These are phyloP conservation scores for Alternaria longipes DNA, from an alignment of 2,329 filamentous ascomycete genomes.

Conservation along the genomic window DNA sequence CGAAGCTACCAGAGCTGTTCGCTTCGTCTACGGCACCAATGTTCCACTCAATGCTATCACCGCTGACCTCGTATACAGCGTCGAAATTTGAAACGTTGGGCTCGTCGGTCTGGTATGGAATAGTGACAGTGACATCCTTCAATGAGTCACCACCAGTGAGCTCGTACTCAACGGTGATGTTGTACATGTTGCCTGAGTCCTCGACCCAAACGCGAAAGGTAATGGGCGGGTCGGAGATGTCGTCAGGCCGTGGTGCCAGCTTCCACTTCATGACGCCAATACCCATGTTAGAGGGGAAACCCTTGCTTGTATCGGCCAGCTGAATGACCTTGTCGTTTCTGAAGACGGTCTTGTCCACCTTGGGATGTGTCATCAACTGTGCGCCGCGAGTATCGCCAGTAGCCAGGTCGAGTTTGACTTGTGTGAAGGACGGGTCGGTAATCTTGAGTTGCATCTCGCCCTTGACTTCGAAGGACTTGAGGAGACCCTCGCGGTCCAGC, in stretches of 20 bases:
- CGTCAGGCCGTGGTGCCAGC: constrained; percentile 80
- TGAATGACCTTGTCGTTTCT: constrained; percentile 84
- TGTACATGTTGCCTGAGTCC: constrained; percentile 82
- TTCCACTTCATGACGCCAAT: constrained; percentile 95
- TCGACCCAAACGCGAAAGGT: constrained; percentile 99
- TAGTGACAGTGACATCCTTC: constrained; percentile 84
- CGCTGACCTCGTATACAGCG: constrained; percentile 90
- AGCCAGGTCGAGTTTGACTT: constrained; percentile 84
- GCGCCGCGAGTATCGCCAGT: constrained; percentile 82
- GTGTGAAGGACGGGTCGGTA: constrained; percentile 85
- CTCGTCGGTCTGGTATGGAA: constrained; percentile 86
- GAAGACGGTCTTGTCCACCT: constrained; percentile 91
- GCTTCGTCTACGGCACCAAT: constrained; percentile 86
- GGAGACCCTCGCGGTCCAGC: constrained; percentile 83
- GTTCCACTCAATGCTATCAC: constrained; percentile 92
- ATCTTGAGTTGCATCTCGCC: constrained; percentile 93
- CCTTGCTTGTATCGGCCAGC: constrained; percentile 84
- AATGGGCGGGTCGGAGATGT: constrained; percentile 83
- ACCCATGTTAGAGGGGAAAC: constrained; percentile 93
- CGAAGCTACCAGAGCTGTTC: constrained; percentile 86
- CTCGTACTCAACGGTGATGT: constrained; percentile 95
- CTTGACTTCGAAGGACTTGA: constrained; percentile 88
- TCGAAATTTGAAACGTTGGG: constrained; percentile 93
- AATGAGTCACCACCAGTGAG: constrained; percentile 81
- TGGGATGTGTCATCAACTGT: constrained; percentile 94